A percentile compares a stretch with the other conserved stretches of the same genome.
Conservation (phyloP, 805 yeast species). For the Wickerhamia fluorescens region DNA sequence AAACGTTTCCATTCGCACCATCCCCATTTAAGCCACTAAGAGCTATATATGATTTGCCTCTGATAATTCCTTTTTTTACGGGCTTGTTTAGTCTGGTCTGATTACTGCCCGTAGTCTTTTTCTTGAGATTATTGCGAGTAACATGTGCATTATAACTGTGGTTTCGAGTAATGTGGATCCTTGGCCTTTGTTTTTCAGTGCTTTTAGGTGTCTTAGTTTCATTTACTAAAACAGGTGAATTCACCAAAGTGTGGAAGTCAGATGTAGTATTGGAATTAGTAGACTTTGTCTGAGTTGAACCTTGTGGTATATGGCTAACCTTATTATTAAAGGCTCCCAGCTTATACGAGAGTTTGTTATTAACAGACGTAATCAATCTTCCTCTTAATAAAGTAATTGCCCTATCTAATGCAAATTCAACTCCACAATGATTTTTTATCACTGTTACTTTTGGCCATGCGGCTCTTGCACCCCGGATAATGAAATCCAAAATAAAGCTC, state of each 20-base stretch:
- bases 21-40: conserved; percentile 6
- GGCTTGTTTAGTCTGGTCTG: no score
- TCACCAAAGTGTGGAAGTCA: conserved; percentile 12
- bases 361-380: conserved; percentile 39
- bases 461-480: conserved; percentile 79
- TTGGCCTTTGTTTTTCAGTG: conserved; percentile 6
- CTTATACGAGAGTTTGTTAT: conserved; percentile 9
- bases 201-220: conserved; percentile 6
- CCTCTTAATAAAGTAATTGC: conserved; percentile 67
- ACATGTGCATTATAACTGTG: conserved; percentile 5
- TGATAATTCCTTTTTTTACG: conserved; percentile 5
- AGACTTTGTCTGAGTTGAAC: not conserved
- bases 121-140: conserved; percentile 3
- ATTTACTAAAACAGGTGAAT: conserved; percentile 14
- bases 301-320: not conserved
- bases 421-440: conserved; percentile 81
- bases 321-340: no score
- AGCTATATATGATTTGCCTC: conserved; percentile 18
- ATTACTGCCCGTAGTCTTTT: conserved; percentile 11
- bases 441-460: conserved; percentile 90
- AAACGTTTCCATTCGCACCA: not conserved
- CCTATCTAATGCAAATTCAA: conserved; percentile 79
- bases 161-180: conserved; percentile 18
- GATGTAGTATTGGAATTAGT: conserved; percentile 1
- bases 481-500: conserved; percentile 61